Evolutionary conservation across 352 stramenopile species (phyloP).

Genomic region (Phytophthora pluvialis): DNA sequence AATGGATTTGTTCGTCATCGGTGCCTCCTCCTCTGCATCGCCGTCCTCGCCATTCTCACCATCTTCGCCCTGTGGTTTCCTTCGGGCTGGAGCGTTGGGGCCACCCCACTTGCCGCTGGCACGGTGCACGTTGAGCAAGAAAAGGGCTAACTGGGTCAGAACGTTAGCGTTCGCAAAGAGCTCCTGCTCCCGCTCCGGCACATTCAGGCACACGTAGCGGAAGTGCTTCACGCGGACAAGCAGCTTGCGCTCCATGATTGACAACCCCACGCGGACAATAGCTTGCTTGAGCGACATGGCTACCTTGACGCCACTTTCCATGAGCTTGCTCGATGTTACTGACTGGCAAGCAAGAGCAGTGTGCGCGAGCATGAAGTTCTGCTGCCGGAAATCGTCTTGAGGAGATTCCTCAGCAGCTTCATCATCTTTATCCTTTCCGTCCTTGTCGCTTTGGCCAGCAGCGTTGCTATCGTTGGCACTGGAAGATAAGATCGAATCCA

Average conservation of each 20-base stretch:
- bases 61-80: constrained; percentile 45
- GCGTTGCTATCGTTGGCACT: constrained; percentile 3
- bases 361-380: constrained; percentile 83
- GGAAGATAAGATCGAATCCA: constrained; percentile 34
- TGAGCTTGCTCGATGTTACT: constrained; percentile 69
- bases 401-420: constrained; percentile 31
- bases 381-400: constrained; percentile 70
- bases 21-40: constrained; percentile 43
- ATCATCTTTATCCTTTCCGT: constrained; percentile 33
- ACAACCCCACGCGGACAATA: constrained; percentile 94
- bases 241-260: constrained; percentile 95
- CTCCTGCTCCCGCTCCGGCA: constrained; percentile 79
- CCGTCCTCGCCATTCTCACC: constrained; percentile 42
- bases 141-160: constrained; percentile 93
- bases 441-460: constrained; percentile 8
- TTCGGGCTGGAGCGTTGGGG: constrained; percentile 6
- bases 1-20: constrained; percentile 54
- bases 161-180: constrained; percentile 95
- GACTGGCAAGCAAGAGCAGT: constrained; percentile 75
- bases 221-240: constrained; percentile 97
- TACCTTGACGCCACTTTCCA: constrained; percentile 95
- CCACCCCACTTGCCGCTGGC: constrained; percentile 95
- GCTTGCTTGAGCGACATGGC: constrained; percentile 95
- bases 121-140: constrained; percentile 95
- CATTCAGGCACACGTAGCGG: constrained; percentile 95